Evolutionary conservation across 352 stramenopile species (phyloP), one percentile per base, ranked within the genome.

Genomic region (Globisporangium yorkense): DNA sequence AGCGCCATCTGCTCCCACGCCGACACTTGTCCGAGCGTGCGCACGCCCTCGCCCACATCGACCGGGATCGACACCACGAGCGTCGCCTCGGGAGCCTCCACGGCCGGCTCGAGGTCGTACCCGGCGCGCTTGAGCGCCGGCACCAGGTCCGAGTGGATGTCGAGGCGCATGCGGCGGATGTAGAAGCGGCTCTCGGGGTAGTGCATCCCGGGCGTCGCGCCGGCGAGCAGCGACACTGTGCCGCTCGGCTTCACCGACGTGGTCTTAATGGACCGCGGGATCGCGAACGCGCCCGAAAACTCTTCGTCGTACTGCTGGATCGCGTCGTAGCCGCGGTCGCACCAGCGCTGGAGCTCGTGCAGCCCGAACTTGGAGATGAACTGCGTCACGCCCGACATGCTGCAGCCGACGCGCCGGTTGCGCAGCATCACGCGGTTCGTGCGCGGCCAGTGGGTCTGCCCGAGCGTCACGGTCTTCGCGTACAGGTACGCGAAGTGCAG

Each of bases 391-490:
- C 92, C 92, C 7, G 84, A 96, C 88, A 97, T 97, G 49, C 80
- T 94, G 68, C 84, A 96, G 0, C 92, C 92, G 49, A 98, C 95
- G 33, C 92, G 82, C 45, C 92, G 82, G 63, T 98, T 98, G 18
- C 92, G 75, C 18, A 94, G 72, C 86, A 98, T 96, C 41, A 98
- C 89, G 41, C 75, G 65, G 65, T 98, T 98, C 13, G 90, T 98
- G 48, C 88, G 69, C 16, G 87, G 70, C 92, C 92, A 98, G 53
- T 97, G 90, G 3, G 89, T 97, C 13, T 77, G 72, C 1, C 89
- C 90, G 10, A 98, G 74, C 7, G 91, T 98, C n/a, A 98, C 92
- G 1, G 89, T 97, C 74, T 98, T 98, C 7, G 90, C 92, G 66
- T 98, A 98, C 64, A 97, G 66, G 63, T 89, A 96, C 6, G 89